Evolutionary conservation across 2,329 filamentous ascomycete genomes (phyloP).

Genomic region (Aspergillus hiratsukae): DNA sequence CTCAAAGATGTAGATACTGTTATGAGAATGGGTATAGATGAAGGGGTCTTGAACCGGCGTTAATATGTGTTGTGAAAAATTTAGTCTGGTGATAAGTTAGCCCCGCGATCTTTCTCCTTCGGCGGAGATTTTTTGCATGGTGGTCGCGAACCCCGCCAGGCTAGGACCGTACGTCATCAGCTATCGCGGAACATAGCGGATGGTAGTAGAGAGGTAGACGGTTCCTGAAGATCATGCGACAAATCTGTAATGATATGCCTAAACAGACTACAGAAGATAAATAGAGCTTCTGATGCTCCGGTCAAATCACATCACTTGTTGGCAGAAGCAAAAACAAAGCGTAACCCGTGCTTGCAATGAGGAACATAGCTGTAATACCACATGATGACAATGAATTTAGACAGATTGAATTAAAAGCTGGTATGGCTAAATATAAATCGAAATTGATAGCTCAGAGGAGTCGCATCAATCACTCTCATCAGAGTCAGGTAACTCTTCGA

Average conservation of each 20-base stretch:
- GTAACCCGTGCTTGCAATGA: not conserved
- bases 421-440: not conserved
- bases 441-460: not conserved
- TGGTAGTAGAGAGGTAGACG: not conserved
- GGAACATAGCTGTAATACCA: not conserved
- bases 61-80: not conserved
- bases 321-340: not conserved
- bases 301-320: not conserved
- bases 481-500: conserved; percentile 64
- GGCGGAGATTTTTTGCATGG: conserved; percentile 22
- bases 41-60: not conserved
- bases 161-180: conserved; percentile 13
- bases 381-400: not conserved
- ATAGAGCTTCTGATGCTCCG: not conserved
- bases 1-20: not conserved
- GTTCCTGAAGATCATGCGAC: not conserved
- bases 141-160: conserved; percentile 7
- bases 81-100: conserved; percentile 11
- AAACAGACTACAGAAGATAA: not conserved
- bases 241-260: not conserved
- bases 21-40: not conserved
- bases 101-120: conserved; percentile 27
- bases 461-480: conserved; percentile 29
- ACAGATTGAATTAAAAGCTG: not conserved
- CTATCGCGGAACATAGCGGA: not conserved